phyloP scores from a whole-genome alignment of 2,329 filamentous ascomycete species.

The Elsinoe fawcettii region DNA sequence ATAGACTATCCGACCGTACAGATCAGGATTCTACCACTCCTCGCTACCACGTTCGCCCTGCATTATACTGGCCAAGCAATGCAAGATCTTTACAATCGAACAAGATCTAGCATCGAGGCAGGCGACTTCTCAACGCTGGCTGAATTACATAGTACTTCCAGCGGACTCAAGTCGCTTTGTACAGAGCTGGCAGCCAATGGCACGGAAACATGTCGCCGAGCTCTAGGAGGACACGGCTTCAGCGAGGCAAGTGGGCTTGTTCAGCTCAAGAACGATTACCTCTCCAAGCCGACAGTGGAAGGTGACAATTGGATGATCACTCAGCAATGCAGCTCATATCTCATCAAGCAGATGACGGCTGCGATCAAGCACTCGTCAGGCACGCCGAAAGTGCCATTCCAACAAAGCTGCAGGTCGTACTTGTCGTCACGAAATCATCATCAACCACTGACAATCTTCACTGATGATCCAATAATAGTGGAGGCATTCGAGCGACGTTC shows the following conservation, averaged over 20 bases:
- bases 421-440: constrained; percentile 29
- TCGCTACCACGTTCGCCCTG: constrained; percentile 46
- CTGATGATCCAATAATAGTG: constrained; percentile 35
- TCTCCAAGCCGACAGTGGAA: constrained; percentile 49
- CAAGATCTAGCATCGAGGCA: constrained; percentile 39
- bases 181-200: constrained; percentile 47
- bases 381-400: constrained; percentile 28
- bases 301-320: constrained; percentile 53
- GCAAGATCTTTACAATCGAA: constrained; percentile 42
- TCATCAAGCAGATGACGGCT: constrained; percentile 45
- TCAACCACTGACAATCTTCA: constrained; percentile 26
- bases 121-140: constrained; percentile 44
- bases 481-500: constrained; percentile 40
- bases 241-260: constrained; percentile 46
- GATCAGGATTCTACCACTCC: constrained; percentile 45
- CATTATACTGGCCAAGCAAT: constrained; percentile 44
- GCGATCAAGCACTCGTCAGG: constrained; percentile 29
- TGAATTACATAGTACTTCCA: constrained; percentile 47
- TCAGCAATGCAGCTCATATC: constrained; percentile 43
- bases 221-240: constrained; percentile 49
- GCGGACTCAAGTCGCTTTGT: constrained; percentile 47
- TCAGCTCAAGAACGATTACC: constrained; percentile 44
- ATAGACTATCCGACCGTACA: constrained; percentile 50
- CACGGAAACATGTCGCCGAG: constrained; percentile 47
- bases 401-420: constrained; percentile 36